Percentiles rank a stretch among this genome's conserved stretches.
Evolutionary conservation across 768 basidiomycete genomes (phyloP).

Genomic region (Glaciozyma martinii): DNA sequence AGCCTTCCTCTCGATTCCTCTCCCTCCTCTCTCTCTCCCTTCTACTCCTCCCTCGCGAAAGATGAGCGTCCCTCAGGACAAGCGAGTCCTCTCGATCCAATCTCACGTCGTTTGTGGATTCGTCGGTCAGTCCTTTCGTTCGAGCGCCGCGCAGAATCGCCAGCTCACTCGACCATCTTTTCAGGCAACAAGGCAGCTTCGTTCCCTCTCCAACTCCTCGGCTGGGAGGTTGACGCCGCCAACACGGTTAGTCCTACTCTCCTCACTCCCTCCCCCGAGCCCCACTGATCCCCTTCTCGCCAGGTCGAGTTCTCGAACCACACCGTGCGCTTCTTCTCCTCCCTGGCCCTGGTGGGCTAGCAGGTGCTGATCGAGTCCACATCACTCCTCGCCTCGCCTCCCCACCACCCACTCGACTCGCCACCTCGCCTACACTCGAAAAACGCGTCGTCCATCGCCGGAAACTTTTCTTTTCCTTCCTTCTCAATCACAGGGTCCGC

Average conservation of each 20-base stretch:
- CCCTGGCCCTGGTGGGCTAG: neutral
- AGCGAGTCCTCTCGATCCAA: conserved; percentile 75
- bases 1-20: no score
- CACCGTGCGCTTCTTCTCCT: neutral
- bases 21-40: no score
- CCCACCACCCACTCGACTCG: neutral
- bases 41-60: neutral
- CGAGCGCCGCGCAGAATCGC: no score
- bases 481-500: conserved; percentile 17
- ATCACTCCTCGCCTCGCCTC: neutral
- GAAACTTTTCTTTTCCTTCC: neutral
- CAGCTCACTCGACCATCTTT: neutral
- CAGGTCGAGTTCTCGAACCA: neutral
- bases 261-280: no score
- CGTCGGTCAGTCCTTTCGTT: conserved; percentile 50
- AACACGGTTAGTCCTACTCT: conserved; percentile 43
- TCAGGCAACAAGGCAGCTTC: conserved; percentile 54
- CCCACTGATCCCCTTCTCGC: conserved; percentile 3
- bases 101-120: conserved; percentile 91
- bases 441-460: neutral
- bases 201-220: conserved; percentile 53
- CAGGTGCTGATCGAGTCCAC: no score
- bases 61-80: neutral
- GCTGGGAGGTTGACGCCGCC: conserved; percentile 88
- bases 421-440: neutral